These are phyloP conservation scores for Hypoxylon sp. DNA, from an alignment of 2,329 filamentous ascomycete genomes.

Conservation along the genomic window DNA sequence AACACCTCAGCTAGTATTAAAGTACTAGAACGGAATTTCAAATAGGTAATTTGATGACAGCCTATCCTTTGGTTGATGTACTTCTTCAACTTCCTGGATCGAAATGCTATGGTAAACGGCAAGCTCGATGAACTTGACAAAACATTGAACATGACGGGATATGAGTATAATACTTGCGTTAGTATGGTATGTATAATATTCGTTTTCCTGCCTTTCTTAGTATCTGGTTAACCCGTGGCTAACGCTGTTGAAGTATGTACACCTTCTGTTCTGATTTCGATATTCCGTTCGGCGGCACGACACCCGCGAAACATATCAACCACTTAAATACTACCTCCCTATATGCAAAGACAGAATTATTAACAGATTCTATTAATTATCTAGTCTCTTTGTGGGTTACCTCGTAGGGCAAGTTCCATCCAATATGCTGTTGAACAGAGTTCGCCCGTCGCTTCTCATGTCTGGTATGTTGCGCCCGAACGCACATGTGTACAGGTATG, in stretches of 20 bases:
- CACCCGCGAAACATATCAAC: not conserved
- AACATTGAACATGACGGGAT: conserved; percentile 57
- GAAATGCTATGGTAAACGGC: conserved; percentile 65
- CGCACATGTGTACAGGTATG: not conserved
- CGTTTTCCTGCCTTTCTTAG: not conserved
- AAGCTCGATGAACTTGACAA: conserved; percentile 59
- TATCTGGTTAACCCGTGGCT: not conserved
- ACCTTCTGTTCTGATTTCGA: not conserved
- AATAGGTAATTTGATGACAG: conserved; percentile 27
- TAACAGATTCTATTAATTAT: not conserved
- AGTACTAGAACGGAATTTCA: not conserved
- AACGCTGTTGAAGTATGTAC: not conserved
- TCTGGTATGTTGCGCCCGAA: conserved; percentile 9
- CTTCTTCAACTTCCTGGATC: conserved; percentile 54
- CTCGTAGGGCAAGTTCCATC: conserved; percentile 19
- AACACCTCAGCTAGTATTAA: not conserved
- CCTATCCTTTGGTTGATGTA: conserved; percentile 56
- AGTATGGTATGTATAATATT: not conserved
- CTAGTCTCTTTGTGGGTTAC: conserved; percentile 22
- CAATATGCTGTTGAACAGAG: conserved; percentile 30
- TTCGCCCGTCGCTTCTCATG: conserved; percentile 29
- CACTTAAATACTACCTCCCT: not conserved
- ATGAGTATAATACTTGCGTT: conserved; percentile 15
- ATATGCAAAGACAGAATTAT: not conserved
- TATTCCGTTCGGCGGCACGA: not conserved